Percentiles rank a stretch among this genome's conserved stretches.
phyloP scores from a whole-genome alignment of 2,329 filamentous ascomycete genomes.

The Colletotrichum lindemuthianum region DNA sequence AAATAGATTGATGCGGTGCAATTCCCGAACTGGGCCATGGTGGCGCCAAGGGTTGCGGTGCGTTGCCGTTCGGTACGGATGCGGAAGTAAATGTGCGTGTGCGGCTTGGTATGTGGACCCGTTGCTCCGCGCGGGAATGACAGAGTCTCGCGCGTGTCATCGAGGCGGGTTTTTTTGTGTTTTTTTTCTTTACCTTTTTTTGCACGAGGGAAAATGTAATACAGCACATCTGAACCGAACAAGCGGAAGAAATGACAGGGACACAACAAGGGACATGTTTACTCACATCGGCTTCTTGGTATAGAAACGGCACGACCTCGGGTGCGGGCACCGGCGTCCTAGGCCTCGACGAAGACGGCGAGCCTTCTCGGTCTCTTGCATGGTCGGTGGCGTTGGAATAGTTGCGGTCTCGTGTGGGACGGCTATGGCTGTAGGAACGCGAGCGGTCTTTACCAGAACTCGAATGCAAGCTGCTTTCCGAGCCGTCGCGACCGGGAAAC shows the following conservation, averaged over 20 bases:
- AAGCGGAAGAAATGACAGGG: slow-evolving; percentile 37
- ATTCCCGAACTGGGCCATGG: slow-evolving; percentile 33
- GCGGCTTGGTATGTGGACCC: too few species aligned
- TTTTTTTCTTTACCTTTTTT: too few species aligned
- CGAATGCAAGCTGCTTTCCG: slow-evolving; percentile 72
- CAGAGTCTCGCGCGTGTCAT: too few species aligned
- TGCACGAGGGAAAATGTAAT: slow-evolving; percentile 35
- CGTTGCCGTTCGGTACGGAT: slow-evolving; percentile 7
- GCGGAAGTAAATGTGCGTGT: too few species aligned
- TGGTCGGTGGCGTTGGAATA: slow-evolving; percentile 81
- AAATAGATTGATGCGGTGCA: slow-evolving; percentile 25
- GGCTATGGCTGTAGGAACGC: slow-evolving; percentile 69
- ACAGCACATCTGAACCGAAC: slow-evolving; percentile 38
- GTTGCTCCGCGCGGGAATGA: too few species aligned
- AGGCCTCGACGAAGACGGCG: slow-evolving; percentile 80
- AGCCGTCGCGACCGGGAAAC: slow-evolving; percentile 77
- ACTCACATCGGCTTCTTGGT: slow-evolving; percentile 84
- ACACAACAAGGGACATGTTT: slow-evolving; percentile 28
- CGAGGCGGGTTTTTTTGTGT: too few species aligned
- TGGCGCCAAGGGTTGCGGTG: slow-evolving; percentile 15
- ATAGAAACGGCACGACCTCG: slow-evolving; percentile 97
- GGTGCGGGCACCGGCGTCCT: slow-evolving; percentile 88
- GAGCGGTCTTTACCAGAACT: slow-evolving; percentile 68
- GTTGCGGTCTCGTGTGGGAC: slow-evolving; percentile 75
- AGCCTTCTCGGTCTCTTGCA: slow-evolving; percentile 70